Evolutionary conservation across 495 filamentous ascomycete species (phyloP).

Genomic region (Penicillium nucicola): DNA sequence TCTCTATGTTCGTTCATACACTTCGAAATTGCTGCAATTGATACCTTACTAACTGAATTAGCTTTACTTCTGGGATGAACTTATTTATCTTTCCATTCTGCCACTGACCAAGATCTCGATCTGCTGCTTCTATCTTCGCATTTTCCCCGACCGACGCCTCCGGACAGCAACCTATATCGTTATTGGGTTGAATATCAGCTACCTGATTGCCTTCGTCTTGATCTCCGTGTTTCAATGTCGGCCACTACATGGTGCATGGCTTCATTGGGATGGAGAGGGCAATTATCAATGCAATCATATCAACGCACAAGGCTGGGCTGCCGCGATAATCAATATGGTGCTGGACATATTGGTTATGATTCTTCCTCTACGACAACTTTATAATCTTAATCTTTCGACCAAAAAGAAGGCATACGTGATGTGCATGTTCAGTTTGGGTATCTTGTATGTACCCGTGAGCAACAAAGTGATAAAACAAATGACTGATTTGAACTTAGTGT

Average conservation of each 20-base stretch:
- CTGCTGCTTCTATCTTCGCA: conserved; percentile 37
- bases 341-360: conserved; percentile 46
- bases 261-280: conserved; percentile 35
- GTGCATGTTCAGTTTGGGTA: conserved; percentile 35
- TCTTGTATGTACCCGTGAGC: conserved; percentile 27
- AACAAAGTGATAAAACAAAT: conserved; percentile 1
- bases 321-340: conserved; percentile 42
- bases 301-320: conserved; percentile 38
- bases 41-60: conserved; percentile 1
- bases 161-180: conserved; percentile 26
- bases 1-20: conserved; percentile 25
- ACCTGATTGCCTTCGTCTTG: conserved; percentile 38
- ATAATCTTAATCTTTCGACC: conserved; percentile 25
- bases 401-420: conserved; percentile 32
- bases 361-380: conserved; percentile 36
- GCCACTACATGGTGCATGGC: conserved; percentile 41
- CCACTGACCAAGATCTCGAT: conserved; percentile 39
- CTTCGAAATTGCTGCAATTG: not conserved
- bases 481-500: conserved; percentile 18
- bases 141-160: conserved; percentile 36
- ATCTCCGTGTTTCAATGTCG: conserved; percentile 40
- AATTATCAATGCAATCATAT: conserved; percentile 38
- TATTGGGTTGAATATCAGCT: conserved; percentile 35
- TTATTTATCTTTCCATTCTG: conserved; percentile 32
- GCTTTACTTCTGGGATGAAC: conserved; percentile 31